Conservation (phyloP, 2,329 filamentous ascomycete species). For the Botrytis cinerea region DNA sequence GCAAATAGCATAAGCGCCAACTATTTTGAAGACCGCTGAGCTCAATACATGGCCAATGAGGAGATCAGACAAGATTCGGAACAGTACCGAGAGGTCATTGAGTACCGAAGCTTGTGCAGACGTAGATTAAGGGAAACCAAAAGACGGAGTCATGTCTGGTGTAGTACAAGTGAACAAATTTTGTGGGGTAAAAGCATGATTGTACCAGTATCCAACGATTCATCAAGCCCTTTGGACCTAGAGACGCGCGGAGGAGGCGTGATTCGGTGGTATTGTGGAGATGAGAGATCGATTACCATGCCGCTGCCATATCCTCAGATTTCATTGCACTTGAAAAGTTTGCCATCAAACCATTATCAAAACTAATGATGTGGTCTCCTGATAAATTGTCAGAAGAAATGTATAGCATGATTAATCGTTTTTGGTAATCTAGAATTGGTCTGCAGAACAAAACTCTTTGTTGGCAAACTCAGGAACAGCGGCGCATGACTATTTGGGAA, state of each 20-base stretch:
- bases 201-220: neutral
- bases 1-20: neutral
- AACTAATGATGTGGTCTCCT: conserved; percentile 13
- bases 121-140: neutral
- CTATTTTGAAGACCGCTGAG: neutral
- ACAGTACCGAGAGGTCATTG: conserved; percentile 2
- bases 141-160: neutral
- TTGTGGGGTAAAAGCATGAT: neutral
- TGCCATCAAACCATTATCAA: neutral
- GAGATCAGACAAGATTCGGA: neutral
- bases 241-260: neutral
- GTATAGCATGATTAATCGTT: neutral
- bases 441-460: conserved; percentile 14
- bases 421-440: conserved; percentile 4
- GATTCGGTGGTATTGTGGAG: conserved; percentile 8
- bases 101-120: conserved; percentile 1
- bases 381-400: neutral
- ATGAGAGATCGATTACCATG: neutral
- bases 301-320: neutral
- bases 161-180: neutral
- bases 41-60: neutral
- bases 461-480: neutral
- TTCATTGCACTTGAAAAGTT: neutral
- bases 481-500: neutral
- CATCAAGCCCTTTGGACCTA: neutral